A percentile compares a stretch with the other conserved stretches of the same genome.
Conservation (phyloP, 768 basidiomycete genomes). For the Trametes cubensis region DNA sequence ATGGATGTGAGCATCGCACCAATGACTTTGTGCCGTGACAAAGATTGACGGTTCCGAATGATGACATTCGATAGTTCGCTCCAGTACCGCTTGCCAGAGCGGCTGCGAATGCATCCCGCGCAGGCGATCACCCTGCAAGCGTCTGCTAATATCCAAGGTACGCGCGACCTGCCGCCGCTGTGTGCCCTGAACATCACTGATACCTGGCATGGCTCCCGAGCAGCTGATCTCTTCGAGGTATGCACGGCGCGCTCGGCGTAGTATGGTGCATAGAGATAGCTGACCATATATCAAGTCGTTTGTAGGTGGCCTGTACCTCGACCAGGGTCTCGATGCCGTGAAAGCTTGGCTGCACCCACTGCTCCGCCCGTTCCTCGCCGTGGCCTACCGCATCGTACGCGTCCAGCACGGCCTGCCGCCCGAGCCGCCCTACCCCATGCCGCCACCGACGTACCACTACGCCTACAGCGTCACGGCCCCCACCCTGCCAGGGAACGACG, state of each 20-base stretch:
- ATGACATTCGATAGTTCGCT: conserved; percentile 51
- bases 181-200: conserved; percentile 2
- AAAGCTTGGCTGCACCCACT: conserved; percentile 62
- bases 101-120: conserved; percentile 66
- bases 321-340: conserved; percentile 63
- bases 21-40: neutral
- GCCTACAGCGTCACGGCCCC: conserved; percentile 20
- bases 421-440: conserved; percentile 29
- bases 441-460: conserved; percentile 3
- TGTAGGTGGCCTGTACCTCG: conserved; percentile 75
- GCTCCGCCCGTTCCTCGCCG: conserved; percentile 61
- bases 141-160: conserved; percentile 75
- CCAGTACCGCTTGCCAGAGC: conserved; percentile 63
- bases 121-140: conserved; percentile 72
- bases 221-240: conserved; percentile 84
- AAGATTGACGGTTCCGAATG: neutral
- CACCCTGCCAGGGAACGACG: neutral
- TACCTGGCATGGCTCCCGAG: conserved; percentile 8
- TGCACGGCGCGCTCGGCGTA: conserved; percentile 14
- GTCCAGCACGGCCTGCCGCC: conserved; percentile 67
- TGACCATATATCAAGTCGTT: conserved; percentile 53
- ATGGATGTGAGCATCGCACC: conserved; percentile 53
- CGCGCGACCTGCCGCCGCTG: neutral
- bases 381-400: conserved; percentile 67
- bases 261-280: neutral